Base-by-base conservation (phyloP, 1,284 basidiomycete species). In the Trametes versicolor region DNA sequence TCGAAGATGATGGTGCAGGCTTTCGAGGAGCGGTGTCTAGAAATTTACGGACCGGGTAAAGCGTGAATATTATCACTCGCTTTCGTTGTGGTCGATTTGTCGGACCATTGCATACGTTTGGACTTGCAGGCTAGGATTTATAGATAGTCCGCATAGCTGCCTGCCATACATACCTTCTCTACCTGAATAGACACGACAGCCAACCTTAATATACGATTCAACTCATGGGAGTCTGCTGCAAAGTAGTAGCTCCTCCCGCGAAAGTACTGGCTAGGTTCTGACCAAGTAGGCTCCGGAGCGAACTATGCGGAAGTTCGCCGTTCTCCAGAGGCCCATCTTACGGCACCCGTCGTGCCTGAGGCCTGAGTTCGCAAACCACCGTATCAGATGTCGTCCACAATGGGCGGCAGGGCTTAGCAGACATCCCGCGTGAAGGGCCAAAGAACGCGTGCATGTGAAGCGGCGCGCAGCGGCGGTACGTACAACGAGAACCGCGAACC, bases 1-100 rank as follows among this genome's bases (percentile, higher is more conserved):
- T 94, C 94, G 9, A 87, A 87, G 67, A 85, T 92, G 78, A 98
- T 98, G 95, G 91, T 98, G 27, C 82, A 91, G 65, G 96, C 96
- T 4, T 99, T 99, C 73, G 94, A 98, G 78, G 82, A 91, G 70
- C 84, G 96, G 37, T 97, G 94, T 76, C 55, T 83, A 58, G 81
- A 85, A 60, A 81, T 96, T 7, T 95, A 94, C 72, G 91, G 93
- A 2, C 68, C 68, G 19, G 76, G 75, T 15, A 62, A 64, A 34
- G 70, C 66, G 62, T 73, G 64, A 65, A 17, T 19, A 21, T 15
- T 48, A 21, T 8, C 29, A 12, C 13, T 21, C n/a, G 29, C 21
- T 5, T 37, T 4, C 34, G 41, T 48, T 48, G 7, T 48, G 3
- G 21, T 9, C 51, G 27, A 15, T n/a, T 57, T 41, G 17, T 39